Base-by-base conservation (phyloP, 225 moss, liverwort and hornwort genomes). In the Antitrichia curtipendula region DNA sequence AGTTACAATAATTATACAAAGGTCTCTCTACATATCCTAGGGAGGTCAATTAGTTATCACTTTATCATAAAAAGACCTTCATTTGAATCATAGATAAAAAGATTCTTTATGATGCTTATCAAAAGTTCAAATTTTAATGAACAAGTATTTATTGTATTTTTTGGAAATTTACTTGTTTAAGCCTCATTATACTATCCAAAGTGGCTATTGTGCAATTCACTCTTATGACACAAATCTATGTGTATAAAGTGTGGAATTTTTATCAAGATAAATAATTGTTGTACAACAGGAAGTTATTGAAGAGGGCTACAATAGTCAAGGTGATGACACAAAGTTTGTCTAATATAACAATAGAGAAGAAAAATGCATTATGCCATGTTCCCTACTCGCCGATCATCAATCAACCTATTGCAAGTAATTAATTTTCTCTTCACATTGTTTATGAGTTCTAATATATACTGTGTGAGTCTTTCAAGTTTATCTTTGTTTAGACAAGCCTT, bases 331-430 rank as follows among this genome's bases (percentile, higher is more conserved):
- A 87, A 22, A 87, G 72, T 45, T 40, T 91, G 40, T 82, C 75
- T 22, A 85, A 71, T 25, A 50, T 16, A 53, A 28, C 84, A 29
- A 16, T 5, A 0, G 34, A 38, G 23, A 88, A 75, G 53, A 85
- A 83, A 28, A 59, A 82, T 4, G 5, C 25, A 27, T 24, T n/a
- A 29, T 36, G 14, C 29, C 92, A 92, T 28, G n/a, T 83, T 43
- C 93, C 93, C 14, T 92, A 94, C 56, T 88, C 87, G 0, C 93
- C 93, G 41, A 8, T 71, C n/a, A 88, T 90, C 32, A 88, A 86
- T 53, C 59, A 76, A 2, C 53, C 76, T 60, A 57, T 36, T n/a
- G 50, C 89, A 89, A 88, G 91, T 93, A 87, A 78, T 47, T 38
- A 53, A 4, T 68, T 54, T 54, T 65, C 0, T 25, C 50, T 76